Percentiles rank a stretch among this genome's conserved stretches.
These are phyloP conservation scores for Debaryomyces singareniensis DNA, from an alignment of 1,139 yeast genomes.

Conservation along the genomic window DNA sequence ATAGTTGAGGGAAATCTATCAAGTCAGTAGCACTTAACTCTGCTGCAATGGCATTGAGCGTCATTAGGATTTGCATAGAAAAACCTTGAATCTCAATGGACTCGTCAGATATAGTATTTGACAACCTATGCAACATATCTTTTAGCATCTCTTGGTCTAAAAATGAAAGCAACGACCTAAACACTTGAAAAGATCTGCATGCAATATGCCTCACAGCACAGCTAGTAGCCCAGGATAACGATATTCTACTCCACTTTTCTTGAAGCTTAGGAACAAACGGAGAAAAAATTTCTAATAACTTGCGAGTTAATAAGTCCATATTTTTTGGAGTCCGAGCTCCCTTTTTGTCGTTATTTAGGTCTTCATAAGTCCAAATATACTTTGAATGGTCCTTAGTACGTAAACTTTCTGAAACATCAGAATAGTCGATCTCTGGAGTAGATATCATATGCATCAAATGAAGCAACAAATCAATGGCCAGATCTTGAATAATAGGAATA, in stretches of 20 bases:
- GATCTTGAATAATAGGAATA: conserved; percentile 73
- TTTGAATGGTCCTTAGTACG: conserved; percentile 36
- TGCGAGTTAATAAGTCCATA: conserved; percentile 75
- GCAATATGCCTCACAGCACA: conserved; percentile 98
- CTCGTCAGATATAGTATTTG: conserved; percentile 89
- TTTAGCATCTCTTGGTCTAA: conserved; percentile 84
- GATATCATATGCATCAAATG: conserved; percentile 66
- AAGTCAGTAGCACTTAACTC: conserved; percentile 73
- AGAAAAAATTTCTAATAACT: conserved; percentile 53
- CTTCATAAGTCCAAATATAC: conserved; percentile 80
- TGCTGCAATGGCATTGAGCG: conserved; percentile 84
- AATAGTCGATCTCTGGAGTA: conserved; percentile 47
- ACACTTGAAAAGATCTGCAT: conserved; percentile 90
- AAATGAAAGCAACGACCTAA: conserved; percentile 71
- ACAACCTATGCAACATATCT: conserved; percentile 88
- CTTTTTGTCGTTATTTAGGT: conserved; percentile 65
- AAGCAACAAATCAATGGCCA: conserved; percentile 70
- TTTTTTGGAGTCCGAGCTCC: conserved; percentile 85
- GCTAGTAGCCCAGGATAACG: conserved; percentile 92
- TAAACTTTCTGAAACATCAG: conserved; percentile 47
- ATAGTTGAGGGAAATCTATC: conserved; percentile 84
- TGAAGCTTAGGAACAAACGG: conserved; percentile 49
- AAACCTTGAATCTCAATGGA: conserved; percentile 91
- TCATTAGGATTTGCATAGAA: conserved; percentile 95
- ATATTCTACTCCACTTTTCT: conserved; percentile 77